Percentiles rank a stretch among this genome's conserved stretches.
Evolutionary conservation across 1,284 basidiomycete species (phyloP).

Genomic region (Sanguinoderma infundibulare): DNA sequence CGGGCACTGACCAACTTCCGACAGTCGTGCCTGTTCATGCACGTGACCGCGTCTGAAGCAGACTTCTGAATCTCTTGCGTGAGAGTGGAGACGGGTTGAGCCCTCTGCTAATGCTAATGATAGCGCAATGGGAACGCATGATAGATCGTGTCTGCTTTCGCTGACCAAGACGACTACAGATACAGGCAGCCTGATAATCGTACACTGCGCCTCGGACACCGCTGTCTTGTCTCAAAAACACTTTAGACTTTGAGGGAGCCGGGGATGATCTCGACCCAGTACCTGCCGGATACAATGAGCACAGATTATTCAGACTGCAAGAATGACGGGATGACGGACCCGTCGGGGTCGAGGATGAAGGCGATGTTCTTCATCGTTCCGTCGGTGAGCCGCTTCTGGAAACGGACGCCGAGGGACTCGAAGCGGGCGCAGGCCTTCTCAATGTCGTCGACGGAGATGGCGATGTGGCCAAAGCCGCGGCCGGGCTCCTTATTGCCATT

Average conservation of each 20-base stretch:
- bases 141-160: background rate
- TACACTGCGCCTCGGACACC: slow-evolving; percentile 5
- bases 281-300: slow-evolving; percentile 13
- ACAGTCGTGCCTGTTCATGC: too few relatives aligned
- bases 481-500: slow-evolving; percentile 87
- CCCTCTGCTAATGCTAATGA: too few relatives aligned
- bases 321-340: slow-evolving; percentile 9
- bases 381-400: slow-evolving; percentile 89
- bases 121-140: background rate
- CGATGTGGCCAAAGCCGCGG: slow-evolving; percentile 87
- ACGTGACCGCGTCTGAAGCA: too few relatives aligned
- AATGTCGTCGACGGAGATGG: slow-evolving; percentile 84
- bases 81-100: too few relatives aligned
- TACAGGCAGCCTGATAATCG: background rate
- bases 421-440: slow-evolving; percentile 86
- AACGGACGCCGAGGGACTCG: slow-evolving; percentile 80
- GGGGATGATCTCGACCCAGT: slow-evolving; percentile 31
- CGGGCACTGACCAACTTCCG: too few relatives aligned
- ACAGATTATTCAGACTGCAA: too few relatives aligned
- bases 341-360: slow-evolving; percentile 88
- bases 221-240: too few relatives aligned
- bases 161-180: background rate
- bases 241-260: slow-evolving; percentile 13
- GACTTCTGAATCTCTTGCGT: too few relatives aligned
- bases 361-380: slow-evolving; percentile 89